These are phyloP conservation scores for Eucalyptus erythrocorys DNA, from an alignment of 345 rosid species.

Conservation along the genomic window DNA sequence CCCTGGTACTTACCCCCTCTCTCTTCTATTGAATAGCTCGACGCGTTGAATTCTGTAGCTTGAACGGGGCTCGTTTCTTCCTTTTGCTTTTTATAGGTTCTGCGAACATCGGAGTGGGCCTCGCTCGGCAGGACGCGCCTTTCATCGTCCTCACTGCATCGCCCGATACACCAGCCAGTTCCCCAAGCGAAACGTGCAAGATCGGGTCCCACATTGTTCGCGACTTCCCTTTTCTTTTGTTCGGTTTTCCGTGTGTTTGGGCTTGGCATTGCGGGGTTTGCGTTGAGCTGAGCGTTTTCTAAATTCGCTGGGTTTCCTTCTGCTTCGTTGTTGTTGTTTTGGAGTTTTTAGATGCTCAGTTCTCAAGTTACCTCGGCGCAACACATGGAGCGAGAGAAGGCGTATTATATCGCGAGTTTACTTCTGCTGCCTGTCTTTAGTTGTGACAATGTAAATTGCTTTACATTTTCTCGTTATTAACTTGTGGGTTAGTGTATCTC, in stretches of 20 bases:
- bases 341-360: slow-evolving; percentile 45
- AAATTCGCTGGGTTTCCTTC: neutral
- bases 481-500: neutral
- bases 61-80: neutral
- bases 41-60: neutral
- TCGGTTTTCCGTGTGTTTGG: neutral
- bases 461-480: neutral
- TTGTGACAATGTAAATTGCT: neutral
- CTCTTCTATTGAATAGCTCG: neutral
- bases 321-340: neutral
- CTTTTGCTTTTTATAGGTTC: slow-evolving; percentile 31
- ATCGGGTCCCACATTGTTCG: slow-evolving; percentile 36
- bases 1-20: neutral
- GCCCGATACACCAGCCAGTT: slow-evolving; percentile 45
- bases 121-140: slow-evolving; percentile 69
- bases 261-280: neutral
- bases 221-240: neutral
- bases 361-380: slow-evolving; percentile 65
- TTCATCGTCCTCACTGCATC: slow-evolving; percentile 64
- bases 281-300: neutral
- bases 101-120: slow-evolving; percentile 61
- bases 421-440: neutral
- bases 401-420: slow-evolving; percentile 59
- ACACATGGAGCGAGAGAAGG: slow-evolving; percentile 70
- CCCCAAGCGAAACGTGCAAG: slow-evolving; percentile 40